Percentiles rank a stretch among this genome's conserved stretches.
phyloP scores from a whole-genome alignment of 2,329 filamentous ascomycete species.

The Aureobasidium sp. region DNA sequence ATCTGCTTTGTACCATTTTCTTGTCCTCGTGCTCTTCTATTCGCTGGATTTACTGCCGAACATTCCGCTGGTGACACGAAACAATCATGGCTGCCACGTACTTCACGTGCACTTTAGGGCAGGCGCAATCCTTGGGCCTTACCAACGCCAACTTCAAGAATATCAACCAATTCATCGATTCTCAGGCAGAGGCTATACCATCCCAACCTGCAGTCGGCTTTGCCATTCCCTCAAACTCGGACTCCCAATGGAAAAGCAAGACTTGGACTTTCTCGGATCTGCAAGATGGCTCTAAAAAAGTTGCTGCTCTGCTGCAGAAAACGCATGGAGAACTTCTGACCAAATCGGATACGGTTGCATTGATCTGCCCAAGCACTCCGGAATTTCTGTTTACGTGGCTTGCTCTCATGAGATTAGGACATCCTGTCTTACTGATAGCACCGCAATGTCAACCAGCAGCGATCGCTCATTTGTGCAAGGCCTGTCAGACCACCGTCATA shows the following conservation, averaged over 20 bases:
- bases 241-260: constrained; percentile 20
- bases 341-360: constrained; percentile 33
- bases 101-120: constrained; percentile 53
- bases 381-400: constrained; percentile 54
- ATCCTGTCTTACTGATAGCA: constrained; percentile 49
- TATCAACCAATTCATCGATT: constrained; percentile 43
- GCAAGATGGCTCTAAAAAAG: constrained; percentile 24
- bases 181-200: constrained; percentile 33
- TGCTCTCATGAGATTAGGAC: constrained; percentile 47
- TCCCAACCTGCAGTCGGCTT: constrained; percentile 43
- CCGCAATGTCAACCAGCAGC: constrained; percentile 38
- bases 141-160: constrained; percentile 32
- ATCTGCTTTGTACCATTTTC: neutral
- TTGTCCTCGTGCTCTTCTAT: neutral
- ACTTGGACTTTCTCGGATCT: constrained; percentile 26
- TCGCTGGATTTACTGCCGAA: neutral
- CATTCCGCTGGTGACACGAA: neutral
- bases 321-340: constrained; percentile 14
- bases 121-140: constrained; percentile 36
- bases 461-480: constrained; percentile 45
- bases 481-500: constrained; percentile 34
- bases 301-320: constrained; percentile 26
- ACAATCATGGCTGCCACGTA: constrained; percentile 35
- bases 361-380: constrained; percentile 48
- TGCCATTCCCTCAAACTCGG: constrained; percentile 24